A percentile compares a stretch with the other conserved stretches of the same genome.
phyloP scores from a whole-genome alignment of 2,329 filamentous ascomycete species.

The Penicillium brevicompactum region DNA sequence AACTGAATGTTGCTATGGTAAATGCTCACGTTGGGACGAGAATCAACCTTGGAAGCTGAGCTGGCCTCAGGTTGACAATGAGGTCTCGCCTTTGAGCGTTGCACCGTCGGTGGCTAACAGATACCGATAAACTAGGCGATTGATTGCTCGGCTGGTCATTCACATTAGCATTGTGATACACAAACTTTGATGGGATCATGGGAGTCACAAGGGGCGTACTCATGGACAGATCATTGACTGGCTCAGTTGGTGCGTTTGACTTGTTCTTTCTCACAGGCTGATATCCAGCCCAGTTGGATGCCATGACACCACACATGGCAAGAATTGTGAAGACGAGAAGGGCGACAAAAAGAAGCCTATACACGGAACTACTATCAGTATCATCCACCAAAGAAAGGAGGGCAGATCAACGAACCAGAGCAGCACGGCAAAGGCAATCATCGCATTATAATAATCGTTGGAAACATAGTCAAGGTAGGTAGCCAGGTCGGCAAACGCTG shows the following conservation, averaged over 20 bases:
- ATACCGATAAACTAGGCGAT: slow-evolving; percentile 12
- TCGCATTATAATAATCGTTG: slow-evolving; percentile 22
- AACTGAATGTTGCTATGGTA: no score
- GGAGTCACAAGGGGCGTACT: slow-evolving; percentile 13
- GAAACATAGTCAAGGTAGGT: slow-evolving; percentile 9
- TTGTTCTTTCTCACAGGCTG: slow-evolving; percentile 17
- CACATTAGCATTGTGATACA: slow-evolving; percentile 18
- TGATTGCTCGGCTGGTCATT: slow-evolving; percentile 19
- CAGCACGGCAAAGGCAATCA: slow-evolving; percentile 33
- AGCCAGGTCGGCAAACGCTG: slow-evolving; percentile 32
- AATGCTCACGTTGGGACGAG: no score
- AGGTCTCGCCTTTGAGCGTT: slow-evolving; percentile 11
- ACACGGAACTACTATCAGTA: not conserved
- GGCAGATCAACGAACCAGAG: not conserved
- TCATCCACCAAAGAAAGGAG: not conserved
- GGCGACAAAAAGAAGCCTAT: slow-evolving; percentile 32
- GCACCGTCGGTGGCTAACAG: slow-evolving; percentile 8
- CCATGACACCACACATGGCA: slow-evolving; percentile 29
- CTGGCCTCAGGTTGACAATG: no score
- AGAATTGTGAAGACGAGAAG: slow-evolving; percentile 31
- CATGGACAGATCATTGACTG: slow-evolving; percentile 15
- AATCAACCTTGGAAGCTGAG: not conserved
- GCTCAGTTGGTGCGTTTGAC: not conserved
- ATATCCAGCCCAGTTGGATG: slow-evolving; percentile 31
- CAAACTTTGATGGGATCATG: slow-evolving; percentile 13